Percentiles rank a stretch among this genome's conserved stretches.
Conservation (phyloP, 768 basidiomycete genomes). For the Pleurotus pulmonarius region DNA sequence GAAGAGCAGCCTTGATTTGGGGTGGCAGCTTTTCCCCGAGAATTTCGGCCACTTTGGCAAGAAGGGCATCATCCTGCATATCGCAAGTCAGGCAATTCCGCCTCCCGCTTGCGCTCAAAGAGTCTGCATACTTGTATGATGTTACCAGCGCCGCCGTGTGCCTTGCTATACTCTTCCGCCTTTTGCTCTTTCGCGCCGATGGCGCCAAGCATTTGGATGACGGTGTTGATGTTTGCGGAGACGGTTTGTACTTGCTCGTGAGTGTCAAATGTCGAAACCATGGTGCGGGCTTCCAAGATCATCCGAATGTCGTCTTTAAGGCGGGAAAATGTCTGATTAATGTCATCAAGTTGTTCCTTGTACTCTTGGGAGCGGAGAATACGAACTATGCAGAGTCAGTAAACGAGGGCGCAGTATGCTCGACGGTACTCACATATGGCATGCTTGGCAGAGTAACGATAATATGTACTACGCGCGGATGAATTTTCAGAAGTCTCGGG, state of each 20-base stretch:
- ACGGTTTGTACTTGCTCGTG: not conserved
- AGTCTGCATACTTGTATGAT: conserved; percentile 1
- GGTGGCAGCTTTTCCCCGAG: conserved; percentile 5
- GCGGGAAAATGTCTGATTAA: not conserved
- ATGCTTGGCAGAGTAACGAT: conserved; percentile 3
- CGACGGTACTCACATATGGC: conserved; percentile 4
- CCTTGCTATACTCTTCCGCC: conserved; percentile 1
- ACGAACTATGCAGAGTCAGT: not conserved
- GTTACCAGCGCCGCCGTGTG: not conserved
- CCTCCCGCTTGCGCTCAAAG: too few species aligned
- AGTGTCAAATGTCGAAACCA: conserved; percentile 1
- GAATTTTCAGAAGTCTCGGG: too few species aligned
- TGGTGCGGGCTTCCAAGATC: conserved; percentile 1
- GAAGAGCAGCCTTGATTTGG: not conserved
- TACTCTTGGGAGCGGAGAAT: conserved; percentile 4
- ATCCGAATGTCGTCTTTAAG: not conserved
- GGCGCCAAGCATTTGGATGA: conserved; percentile 3
- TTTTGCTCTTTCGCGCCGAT: conserved; percentile 3
- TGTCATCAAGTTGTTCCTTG: not conserved
- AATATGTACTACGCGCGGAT: not conserved
- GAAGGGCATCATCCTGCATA: conserved; percentile 6
- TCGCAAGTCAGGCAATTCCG: not conserved
- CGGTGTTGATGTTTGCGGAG: not conserved
- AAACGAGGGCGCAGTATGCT: too few species aligned
- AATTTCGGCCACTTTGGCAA: conserved; percentile 4